These are phyloP conservation scores for Clonostachys sp. DNA, from an alignment of 2,329 filamentous ascomycete genomes.

Conservation along the genomic window DNA sequence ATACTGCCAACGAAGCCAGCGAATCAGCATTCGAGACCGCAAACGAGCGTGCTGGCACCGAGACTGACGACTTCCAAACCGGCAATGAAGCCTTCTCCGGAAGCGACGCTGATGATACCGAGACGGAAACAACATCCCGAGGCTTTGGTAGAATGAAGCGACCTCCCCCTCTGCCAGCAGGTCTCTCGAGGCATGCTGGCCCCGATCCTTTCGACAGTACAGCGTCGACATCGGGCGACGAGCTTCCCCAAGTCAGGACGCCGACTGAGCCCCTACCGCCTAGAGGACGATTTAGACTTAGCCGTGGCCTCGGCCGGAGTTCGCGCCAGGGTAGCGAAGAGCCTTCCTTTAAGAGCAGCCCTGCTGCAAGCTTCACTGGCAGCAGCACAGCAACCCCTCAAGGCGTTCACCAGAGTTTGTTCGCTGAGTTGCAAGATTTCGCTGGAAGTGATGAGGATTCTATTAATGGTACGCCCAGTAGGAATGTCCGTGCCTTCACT, in stretches of 20 bases:
- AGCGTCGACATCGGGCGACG: slow-evolving; percentile 77
- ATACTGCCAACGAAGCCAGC: slow-evolving; percentile 74
- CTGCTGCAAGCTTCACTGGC: slow-evolving; percentile 51
- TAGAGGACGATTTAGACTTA: slow-evolving; percentile 69
- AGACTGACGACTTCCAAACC: slow-evolving; percentile 94
- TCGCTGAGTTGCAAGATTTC: slow-evolving; percentile 83
- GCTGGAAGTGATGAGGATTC: slow-evolving; percentile 72
- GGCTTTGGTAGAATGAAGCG: slow-evolving; percentile 35
- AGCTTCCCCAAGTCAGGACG: slow-evolving; percentile 51
- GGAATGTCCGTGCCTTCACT: slow-evolving; percentile 39
- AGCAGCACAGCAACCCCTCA: slow-evolving; percentile 47
- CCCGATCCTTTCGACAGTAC: slow-evolving; percentile 78
- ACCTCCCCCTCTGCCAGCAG: slow-evolving; percentile 32
- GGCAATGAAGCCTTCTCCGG: slow-evolving; percentile 75
- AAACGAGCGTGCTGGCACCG: slow-evolving; percentile 71
- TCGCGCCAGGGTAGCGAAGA: slow-evolving; percentile 60
- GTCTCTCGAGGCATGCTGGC: slow-evolving; percentile 36
- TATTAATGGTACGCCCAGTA: slow-evolving; percentile 49
- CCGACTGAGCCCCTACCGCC: slow-evolving; percentile 55
- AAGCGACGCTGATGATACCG: slow-evolving; percentile 79
- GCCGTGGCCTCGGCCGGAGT: slow-evolving; percentile 55
- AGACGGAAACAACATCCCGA: slow-evolving; percentile 67
- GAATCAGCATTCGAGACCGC: slow-evolving; percentile 62
- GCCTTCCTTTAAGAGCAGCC: slow-evolving; percentile 52
- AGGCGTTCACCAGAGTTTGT: slow-evolving; percentile 68